Evolutionary conservation across 768 basidiomycete species (phyloP).

Genomic region (Naematelia encephala): DNA sequence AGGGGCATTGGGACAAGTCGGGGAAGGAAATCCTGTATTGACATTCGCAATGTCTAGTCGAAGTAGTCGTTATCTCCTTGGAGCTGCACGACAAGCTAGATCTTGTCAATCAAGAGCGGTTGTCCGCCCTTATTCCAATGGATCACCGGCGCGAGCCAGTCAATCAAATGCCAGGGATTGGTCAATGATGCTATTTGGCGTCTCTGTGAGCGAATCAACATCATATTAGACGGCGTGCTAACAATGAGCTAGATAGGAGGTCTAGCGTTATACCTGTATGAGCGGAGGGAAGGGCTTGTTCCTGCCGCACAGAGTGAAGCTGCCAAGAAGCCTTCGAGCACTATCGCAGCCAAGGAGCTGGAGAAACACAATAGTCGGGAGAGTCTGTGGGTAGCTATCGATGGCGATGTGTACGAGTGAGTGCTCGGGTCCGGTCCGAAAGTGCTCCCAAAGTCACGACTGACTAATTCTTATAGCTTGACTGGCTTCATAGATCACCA

Average conservation of each 20-base stretch:
- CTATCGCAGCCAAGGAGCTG: slow-evolving; percentile 17
- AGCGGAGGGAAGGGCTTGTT: slow-evolving; percentile 4
- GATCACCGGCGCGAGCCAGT: background rate
- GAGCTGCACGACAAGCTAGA: too few relatives aligned
- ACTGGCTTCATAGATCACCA: slow-evolving; percentile 24
- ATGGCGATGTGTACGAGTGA: slow-evolving; percentile 36
- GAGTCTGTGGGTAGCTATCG: slow-evolving; percentile 38
- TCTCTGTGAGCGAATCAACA: background rate
- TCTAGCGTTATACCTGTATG: background rate
- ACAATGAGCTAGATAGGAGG: too few relatives aligned
- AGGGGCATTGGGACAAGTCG: too few relatives aligned
- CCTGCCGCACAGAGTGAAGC: background rate
- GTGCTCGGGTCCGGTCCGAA: background rate
- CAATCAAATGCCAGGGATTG: background rate
- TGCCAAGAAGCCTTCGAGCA: background rate
- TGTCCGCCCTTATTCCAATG: too few relatives aligned
- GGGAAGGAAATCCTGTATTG: too few relatives aligned
- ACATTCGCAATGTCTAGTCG: too few relatives aligned
- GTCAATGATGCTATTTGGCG: background rate
- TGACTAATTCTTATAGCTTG: slow-evolving; percentile 10
- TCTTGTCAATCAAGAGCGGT: too few relatives aligned
- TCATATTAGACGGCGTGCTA: too few relatives aligned
- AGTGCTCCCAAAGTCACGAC: background rate
- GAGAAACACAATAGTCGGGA: slow-evolving; percentile 20
- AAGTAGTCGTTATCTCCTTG: too few relatives aligned